These are phyloP conservation scores for Leccinum pseudoinsigne DNA, from an alignment of 1,284 basidiomycete species.

Conservation along the genomic window DNA sequence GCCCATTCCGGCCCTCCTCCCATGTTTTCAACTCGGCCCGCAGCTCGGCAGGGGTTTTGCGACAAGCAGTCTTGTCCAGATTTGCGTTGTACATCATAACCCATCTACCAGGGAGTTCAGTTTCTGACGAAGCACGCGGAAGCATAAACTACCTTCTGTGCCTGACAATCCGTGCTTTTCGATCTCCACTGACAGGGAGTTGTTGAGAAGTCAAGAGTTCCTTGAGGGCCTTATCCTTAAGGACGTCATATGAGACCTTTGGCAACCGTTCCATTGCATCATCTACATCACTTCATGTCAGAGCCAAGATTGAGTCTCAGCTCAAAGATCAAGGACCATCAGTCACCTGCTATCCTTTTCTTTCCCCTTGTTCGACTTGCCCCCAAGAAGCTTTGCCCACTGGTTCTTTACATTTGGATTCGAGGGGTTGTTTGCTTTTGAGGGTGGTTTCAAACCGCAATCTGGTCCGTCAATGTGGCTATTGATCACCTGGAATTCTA, in stretches of 20 bases:
- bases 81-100: conserved; percentile 70
- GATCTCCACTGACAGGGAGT: conserved; percentile 54
- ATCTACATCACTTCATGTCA: conserved; percentile 31
- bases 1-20: conserved; percentile 47
- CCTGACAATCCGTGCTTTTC: conserved; percentile 49
- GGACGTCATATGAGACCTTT: conserved; percentile 61
- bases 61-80: conserved; percentile 54
- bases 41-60: conserved; percentile 50
- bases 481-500: too few relatives aligned
- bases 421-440: conserved; percentile 19
- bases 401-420: conserved; percentile 31
- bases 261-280: conserved; percentile 52
- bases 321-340: conserved; percentile 5
- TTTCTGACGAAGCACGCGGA: conserved; percentile 1
- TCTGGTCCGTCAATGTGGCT: too few relatives aligned
- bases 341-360: conserved; percentile 43
- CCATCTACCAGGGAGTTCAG: conserved; percentile 46
- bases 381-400: conserved; percentile 55
- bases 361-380: conserved; percentile 39
- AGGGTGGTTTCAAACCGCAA: conserved; percentile 42
- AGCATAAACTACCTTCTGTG: conserved; percentile 52
- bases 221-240: conserved; percentile 61
- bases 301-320: conserved; percentile 17
- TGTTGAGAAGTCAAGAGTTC: conserved; percentile 55
- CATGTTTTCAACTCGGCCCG: conserved; percentile 54